phyloP scores from a whole-genome alignment of 2,329 filamentous ascomycete species.

The Clarireedia homoeocarpa region DNA sequence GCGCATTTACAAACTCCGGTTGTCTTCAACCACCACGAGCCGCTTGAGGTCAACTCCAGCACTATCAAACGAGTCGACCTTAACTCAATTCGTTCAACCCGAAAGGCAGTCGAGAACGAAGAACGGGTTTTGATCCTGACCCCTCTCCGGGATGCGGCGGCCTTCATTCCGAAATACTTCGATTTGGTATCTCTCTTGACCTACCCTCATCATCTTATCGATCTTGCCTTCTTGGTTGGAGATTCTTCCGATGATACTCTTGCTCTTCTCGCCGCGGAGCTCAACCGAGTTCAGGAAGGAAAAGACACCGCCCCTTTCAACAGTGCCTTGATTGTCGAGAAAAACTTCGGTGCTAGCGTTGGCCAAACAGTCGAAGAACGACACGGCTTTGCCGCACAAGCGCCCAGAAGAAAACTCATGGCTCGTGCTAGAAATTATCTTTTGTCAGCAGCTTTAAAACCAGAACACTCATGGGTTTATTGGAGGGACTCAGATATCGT shows the following conservation, averaged over 20 bases:
- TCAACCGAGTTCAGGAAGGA: slow-evolving; percentile 79
- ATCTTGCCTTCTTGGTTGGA: slow-evolving; percentile 88
- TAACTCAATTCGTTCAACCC: slow-evolving; percentile 75
- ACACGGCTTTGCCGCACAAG: slow-evolving; percentile 82
- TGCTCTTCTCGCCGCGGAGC: slow-evolving; percentile 74
- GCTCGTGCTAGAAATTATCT: slow-evolving; percentile 89
- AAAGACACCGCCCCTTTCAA: slow-evolving; percentile 68
- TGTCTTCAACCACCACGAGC: slow-evolving; percentile 90
- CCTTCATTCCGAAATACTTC: slow-evolving; percentile 81
- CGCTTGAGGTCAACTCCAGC: slow-evolving; percentile 73
- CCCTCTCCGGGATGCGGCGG: slow-evolving; percentile 81
- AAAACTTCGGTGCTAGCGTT: slow-evolving; percentile 62
- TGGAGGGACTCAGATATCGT: slow-evolving; percentile 97
- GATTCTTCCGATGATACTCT: slow-evolving; percentile 89
- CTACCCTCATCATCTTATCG: slow-evolving; percentile 92
- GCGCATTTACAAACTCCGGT: slow-evolving; percentile 86
- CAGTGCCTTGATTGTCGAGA: slow-evolving; percentile 78
- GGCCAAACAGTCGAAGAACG: slow-evolving; percentile 75
- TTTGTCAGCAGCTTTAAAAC: slow-evolving; percentile 73
- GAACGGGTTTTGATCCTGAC: slow-evolving; percentile 90
- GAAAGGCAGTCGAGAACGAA: slow-evolving; percentile 68
- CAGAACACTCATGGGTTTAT: slow-evolving; percentile 96
- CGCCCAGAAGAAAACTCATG: slow-evolving; percentile 82
- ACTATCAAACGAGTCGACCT: slow-evolving; percentile 76
- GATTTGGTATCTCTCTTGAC: slow-evolving; percentile 83